Evolutionary conservation across 1,284 basidiomycete species (phyloP), one percentile per base, ranked within the genome.

Genomic region (Blastosporella zonata): DNA sequence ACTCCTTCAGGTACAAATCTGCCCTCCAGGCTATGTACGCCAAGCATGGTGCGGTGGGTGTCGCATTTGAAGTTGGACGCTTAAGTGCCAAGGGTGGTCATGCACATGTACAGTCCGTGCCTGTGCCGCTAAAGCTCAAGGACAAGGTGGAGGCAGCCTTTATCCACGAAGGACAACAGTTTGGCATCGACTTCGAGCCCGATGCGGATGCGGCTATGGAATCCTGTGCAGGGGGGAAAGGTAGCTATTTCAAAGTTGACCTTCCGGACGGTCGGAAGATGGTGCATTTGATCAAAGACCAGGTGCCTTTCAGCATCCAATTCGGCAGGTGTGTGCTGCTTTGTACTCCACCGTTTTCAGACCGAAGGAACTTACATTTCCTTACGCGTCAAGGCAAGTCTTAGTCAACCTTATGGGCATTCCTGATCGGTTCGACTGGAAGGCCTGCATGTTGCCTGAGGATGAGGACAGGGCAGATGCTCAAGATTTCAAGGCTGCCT

Each of bases 11-110:
- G 58, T 93, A 90, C 71, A 95, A 95, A 63, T 70, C 77, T 2
- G 84, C 90, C 6, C 73, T 97, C 4, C 76, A 76, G 43, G 68
- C 74, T 3, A 77, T 90, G 62, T 97, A 87, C 61, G 84, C 81
- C 2, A 80, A 83, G 56, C 78, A 90, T 63, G 77, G 74, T 23
- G 79, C 81, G 6, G 80, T 76, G 0, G 75, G 87, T 13, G 85
- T 97, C 27, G 74, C 82, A 35, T 97, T 95, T 61, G 94, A 97
- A 68, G 84, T 97, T n/a, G 90, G 85, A 10, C 79, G 93, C 12
- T 65, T 93, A 38, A 81, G 80, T 52, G 81, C 84, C 0, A 87
- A 88, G 64, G 94, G 93, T n/a, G 93, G 93, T 0, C 94, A 98
- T 63, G 93, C 93, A 4, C 94, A 97, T 67, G 75, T 96, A 13